phyloP scores from a whole-genome alignment of 202 grass and related monocot species.

The Schoenoplectus triqueter region DNA sequence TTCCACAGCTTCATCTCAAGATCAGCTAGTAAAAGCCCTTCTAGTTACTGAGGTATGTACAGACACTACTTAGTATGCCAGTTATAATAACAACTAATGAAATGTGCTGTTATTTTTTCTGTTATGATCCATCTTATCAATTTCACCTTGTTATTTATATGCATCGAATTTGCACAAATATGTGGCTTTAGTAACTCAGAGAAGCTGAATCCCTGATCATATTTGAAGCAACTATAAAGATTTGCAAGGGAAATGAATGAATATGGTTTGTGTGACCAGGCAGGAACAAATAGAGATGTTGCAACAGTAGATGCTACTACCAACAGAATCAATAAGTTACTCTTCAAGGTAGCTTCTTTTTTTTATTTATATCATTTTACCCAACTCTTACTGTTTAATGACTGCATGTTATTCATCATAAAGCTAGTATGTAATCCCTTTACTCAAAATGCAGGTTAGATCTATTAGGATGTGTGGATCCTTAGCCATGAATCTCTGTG shows the following conservation, averaged over 20 bases:
- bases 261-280: constrained; percentile 47
- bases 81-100: neutral
- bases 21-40: constrained; percentile 83
- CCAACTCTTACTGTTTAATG: neutral
- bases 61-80: constrained; percentile 10
- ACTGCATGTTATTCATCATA: neutral
- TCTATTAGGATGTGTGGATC: constrained; percentile 97
- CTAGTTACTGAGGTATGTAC: constrained; percentile 87
- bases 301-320: constrained; percentile 74
- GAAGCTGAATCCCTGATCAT: no score
- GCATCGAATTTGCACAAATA: constrained; percentile 19
- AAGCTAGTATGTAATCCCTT: neutral
- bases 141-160: neutral
- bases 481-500: constrained; percentile 87
- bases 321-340: constrained; percentile 80
- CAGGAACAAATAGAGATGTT: constrained; percentile 74
- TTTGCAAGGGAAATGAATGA: neutral
- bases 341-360: constrained; percentile 78
- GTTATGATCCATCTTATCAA: constrained; percentile 1
- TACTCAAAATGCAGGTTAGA: constrained; percentile 62
- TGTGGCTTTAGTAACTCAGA: no score
- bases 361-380: neutral
- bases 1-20: constrained; percentile 84
- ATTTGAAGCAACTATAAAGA: constrained; percentile 2
- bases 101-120: constrained; percentile 12